Percentiles rank a stretch among this genome's conserved stretches.
Evolutionary conservation across 371 early-diverging fungal species (phyloP).

Genomic region (Lichtheimia hyalospora): DNA sequence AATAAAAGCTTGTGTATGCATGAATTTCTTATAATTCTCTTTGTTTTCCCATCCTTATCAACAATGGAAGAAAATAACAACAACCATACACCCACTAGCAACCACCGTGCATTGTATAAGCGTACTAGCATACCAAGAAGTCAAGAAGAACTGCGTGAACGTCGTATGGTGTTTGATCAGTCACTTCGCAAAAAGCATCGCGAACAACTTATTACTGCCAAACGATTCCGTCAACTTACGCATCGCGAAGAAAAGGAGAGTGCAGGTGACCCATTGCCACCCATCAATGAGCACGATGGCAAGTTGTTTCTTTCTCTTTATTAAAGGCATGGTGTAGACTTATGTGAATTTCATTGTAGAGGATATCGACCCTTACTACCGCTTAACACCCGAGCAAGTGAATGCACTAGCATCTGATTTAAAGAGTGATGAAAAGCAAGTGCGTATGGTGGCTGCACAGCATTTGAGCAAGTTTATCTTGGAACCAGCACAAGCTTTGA

Average conservation of each 20-base stretch:
- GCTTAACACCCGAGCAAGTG: slow-evolving; percentile 16
- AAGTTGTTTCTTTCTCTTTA: slow-evolving; percentile 7
- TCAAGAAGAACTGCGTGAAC: slow-evolving; percentile 33
- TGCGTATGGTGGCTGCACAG: slow-evolving; percentile 42
- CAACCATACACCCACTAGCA: too few relatives aligned
- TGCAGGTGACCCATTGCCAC: slow-evolving; percentile 19
- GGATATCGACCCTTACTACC: slow-evolving; percentile 25
- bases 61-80: too few relatives aligned
- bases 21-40: too few relatives aligned
- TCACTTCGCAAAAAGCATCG: slow-evolving; percentile 52
- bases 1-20: too few relatives aligned
- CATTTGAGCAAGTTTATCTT: slow-evolving; percentile 43
- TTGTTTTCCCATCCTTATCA: too few relatives aligned
- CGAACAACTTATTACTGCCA: slow-evolving; percentile 55
- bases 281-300: slow-evolving; percentile 29
- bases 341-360: slow-evolving; percentile 3
- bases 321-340: neutral
- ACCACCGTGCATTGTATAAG: slow-evolving; percentile 32
- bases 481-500: slow-evolving; percentile 51
- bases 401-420: slow-evolving; percentile 23
- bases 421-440: slow-evolving; percentile 24
- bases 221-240: slow-evolving; percentile 48
- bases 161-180: slow-evolving; percentile 42
- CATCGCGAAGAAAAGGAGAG: slow-evolving; percentile 24
- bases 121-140: slow-evolving; percentile 43